Evolutionary conservation across 2,329 filamentous ascomycete species (phyloP), one percentile per base, ranked within the genome.

Genomic region (Chrysoporthe deuterocubensis): DNA sequence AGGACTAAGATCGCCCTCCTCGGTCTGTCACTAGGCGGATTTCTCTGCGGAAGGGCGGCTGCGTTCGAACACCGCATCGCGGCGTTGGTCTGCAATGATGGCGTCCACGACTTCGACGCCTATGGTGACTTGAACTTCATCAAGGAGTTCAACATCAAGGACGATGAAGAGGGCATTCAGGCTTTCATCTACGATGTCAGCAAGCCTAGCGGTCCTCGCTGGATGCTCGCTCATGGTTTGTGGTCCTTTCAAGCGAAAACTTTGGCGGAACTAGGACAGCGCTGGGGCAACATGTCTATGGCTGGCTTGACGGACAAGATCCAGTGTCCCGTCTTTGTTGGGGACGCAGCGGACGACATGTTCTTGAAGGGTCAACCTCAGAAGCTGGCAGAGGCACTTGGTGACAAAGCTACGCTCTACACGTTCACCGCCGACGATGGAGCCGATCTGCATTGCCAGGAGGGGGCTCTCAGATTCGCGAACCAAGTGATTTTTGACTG

Each of bases 11-110:
- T 83, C 1, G 81, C 71, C 3, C 72, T 83, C 1, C 58, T 81
- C 32, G 82, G 82, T 14, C 72, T 77, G 64, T 82, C 80, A 1
- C 76, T 84, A 57, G 81, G 81, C 4, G 81, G 81, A 0, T 78
- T 75, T 34, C 75, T 83, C 0, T 77, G 76, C 4, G 71, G 78
- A 1, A 77, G 81, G 4, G 82, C 80, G 0, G 81, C 81, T 0
- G 80, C 81, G 0, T 81, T 80, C 68, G 82, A 84, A 67, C 78
- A 75, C 61, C 78, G 81, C 2, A 69, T 83, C 11, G 73, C 76
- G 0, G 82, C 81, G 0, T 72, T 78, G 5, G 72, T 82, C 60
- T 74, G 76, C 44, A 74, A 81, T 37, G 81, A 82, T 69, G 81
- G 80, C 2, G 67, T 83, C 3, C 80, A 73, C 69, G 72, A 73